These are phyloP conservation scores for Trametes sanguinea DNA, from an alignment of 768 basidiomycete species.

Conservation along the genomic window DNA sequence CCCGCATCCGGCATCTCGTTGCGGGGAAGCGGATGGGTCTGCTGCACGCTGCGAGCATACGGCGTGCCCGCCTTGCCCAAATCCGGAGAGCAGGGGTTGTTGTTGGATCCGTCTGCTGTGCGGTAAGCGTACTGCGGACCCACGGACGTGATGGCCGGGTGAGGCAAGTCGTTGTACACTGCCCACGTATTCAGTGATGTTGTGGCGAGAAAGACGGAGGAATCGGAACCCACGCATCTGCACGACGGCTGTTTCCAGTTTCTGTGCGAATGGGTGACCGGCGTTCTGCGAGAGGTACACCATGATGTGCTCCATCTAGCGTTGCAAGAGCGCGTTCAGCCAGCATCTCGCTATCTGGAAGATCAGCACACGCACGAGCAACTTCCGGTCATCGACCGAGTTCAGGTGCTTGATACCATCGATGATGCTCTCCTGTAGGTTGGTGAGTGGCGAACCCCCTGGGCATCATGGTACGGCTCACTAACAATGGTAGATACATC, in stretches of 20 bases:
- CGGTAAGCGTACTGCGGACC: slow-evolving; percentile 68
- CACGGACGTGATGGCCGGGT: slow-evolving; percentile 73
- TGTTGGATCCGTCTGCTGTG: slow-evolving; percentile 73
- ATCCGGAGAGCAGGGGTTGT: slow-evolving; percentile 69
- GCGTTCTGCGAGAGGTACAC: slow-evolving; percentile 62
- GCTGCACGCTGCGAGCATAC: slow-evolving; percentile 83
- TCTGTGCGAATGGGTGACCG: slow-evolving; percentile 45
- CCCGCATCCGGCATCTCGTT: slow-evolving; percentile 79
- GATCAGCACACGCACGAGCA: slow-evolving; percentile 51
- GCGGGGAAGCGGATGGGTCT: slow-evolving; percentile 59
- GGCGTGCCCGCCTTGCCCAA: slow-evolving; percentile 79
- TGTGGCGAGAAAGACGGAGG: no score
- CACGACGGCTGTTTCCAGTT: slow-evolving; percentile 42
- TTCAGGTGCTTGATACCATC: slow-evolving; percentile 62
- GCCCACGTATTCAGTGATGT: not conserved
- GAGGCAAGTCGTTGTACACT: slow-evolving; percentile 84
- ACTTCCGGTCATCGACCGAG: slow-evolving; percentile 74
- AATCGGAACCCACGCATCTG: slow-evolving; percentile 51
- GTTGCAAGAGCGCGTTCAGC: not conserved
- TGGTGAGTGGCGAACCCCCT: not conserved
- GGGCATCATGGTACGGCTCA: not conserved
- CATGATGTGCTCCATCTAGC: slow-evolving; percentile 71
- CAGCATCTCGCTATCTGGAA: no score
- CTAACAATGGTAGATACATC: slow-evolving; percentile 48
- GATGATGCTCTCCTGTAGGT: slow-evolving; percentile 54